Evolutionary conservation across 2,329 filamentous ascomycete species (phyloP), one percentile per base, ranked within the genome.

Genomic region (Calonectria henricotiae): DNA sequence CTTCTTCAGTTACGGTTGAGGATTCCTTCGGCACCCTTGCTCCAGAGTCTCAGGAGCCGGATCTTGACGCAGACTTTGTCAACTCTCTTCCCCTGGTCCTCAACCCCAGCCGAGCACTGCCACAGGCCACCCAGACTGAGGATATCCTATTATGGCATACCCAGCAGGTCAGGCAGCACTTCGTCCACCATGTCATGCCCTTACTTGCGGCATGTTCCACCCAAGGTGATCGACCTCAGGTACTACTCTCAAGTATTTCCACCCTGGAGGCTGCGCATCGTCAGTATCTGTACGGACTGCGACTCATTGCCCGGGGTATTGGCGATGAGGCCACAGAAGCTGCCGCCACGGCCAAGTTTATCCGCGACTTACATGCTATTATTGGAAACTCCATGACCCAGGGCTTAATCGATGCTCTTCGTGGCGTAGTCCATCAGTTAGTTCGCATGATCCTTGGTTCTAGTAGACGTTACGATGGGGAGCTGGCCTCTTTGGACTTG

Each of bases 311-410:
- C 37, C 83, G 86, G 67, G 87, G 85, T 23, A 84, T 88, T 72
- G 79, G 83, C 12, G 80, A 81, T 30, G 79, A 79, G 51, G 79
- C 77, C 37, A 74, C 78, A 30, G 84, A 82, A 65, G 79, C 81
- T 54, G 78, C 79, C 37, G 83, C 83, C 44, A 80, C 86, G 8
- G 78, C 77, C 63, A 88, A 87, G 67, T 92, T 94, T 76, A 85
- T 83, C 17, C 83, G 87, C 60, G 91, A 93, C 72, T 80, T 93
- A 12, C 87, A 92, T 75, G 89, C 91, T 25, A 85, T 93, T 25
- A 87, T 93, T 71, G 87, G 89, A 51, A 92, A 92, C 78, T 91
- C 90, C 11, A 85, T 90, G 69, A 88, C 87, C 3, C 83, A 83
- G 43, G 83, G 86, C 4, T 83, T 93, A 60, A 84, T 86, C 41